These are phyloP conservation scores for Phytomonas sp. DNA, from an alignment of 208 protist genomes.

Conservation along the genomic window DNA sequence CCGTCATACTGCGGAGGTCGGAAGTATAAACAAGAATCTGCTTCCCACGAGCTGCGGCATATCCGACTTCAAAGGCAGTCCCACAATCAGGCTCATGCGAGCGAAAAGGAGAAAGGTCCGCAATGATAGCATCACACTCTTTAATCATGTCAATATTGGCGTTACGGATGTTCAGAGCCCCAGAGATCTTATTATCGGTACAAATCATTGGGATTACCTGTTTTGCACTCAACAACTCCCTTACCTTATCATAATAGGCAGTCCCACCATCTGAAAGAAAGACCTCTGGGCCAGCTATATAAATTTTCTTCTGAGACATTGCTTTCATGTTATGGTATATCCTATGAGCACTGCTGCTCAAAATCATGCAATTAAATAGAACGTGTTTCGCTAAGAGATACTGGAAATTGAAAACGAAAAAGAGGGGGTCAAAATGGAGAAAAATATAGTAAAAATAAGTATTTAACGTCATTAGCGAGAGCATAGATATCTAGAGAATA, in stretches of 20 bases:
- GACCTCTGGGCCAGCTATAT: slow-evolving; percentile 76
- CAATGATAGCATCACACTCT: slow-evolving; percentile 67
- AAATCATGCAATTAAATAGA: slow-evolving; percentile 3
- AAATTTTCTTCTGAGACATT: slow-evolving; percentile 32
- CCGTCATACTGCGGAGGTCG: slow-evolving; percentile 40
- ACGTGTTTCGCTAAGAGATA: not conserved
- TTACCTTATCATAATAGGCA: slow-evolving; percentile 46
- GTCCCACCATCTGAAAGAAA: slow-evolving; percentile 56
- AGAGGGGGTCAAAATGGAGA: not conserved
- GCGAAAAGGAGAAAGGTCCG: slow-evolving; percentile 74
- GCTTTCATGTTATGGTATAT: not conserved
- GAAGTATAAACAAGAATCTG: slow-evolving; percentile 47
- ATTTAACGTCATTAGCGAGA: no score
- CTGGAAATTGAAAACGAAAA: not conserved
- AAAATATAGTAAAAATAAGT: not conserved
- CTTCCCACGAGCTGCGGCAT: slow-evolving; percentile 62
- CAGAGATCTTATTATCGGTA: slow-evolving; percentile 34
- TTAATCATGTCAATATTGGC: slow-evolving; percentile 78
- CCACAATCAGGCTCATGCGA: slow-evolving; percentile 69
- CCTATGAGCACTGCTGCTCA: not conserved
- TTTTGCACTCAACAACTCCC: slow-evolving; percentile 24
- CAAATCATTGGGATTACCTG: slow-evolving; percentile 51
- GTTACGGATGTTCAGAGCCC: slow-evolving; percentile 42
- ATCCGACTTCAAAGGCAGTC: slow-evolving; percentile 81
- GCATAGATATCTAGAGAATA: no score